A percentile compares a stretch with the other conserved stretches of the same genome.
These are phyloP conservation scores for Exophiala calicioides DNA, from an alignment of 2,329 filamentous ascomycete genomes.

Conservation along the genomic window DNA sequence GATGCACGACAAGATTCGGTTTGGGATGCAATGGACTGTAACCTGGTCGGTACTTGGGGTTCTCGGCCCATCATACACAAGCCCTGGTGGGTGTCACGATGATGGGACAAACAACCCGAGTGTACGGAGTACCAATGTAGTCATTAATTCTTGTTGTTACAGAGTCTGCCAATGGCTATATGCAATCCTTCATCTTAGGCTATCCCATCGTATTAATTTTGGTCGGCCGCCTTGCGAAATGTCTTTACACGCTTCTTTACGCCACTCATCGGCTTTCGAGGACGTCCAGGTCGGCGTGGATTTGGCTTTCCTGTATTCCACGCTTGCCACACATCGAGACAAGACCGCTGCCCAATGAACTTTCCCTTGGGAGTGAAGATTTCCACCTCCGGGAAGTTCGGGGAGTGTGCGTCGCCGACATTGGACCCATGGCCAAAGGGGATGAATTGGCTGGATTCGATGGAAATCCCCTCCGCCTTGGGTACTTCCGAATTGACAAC, in stretches of 20 bases:
- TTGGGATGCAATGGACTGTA: too few relatives aligned
- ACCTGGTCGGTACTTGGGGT: too few relatives aligned
- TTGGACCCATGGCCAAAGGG: conserved; percentile 19
- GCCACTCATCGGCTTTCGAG: conserved; percentile 25
- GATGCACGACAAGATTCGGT: too few relatives aligned
- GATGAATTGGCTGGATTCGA: conserved; percentile 20
- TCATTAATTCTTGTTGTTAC: too few relatives aligned
- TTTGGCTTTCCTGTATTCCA: conserved; percentile 22
- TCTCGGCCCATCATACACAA: too few relatives aligned
- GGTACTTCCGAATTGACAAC: conserved; percentile 7
- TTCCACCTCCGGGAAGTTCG: conserved; percentile 70
- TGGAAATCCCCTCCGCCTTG: conserved; percentile 11
- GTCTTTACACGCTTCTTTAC: conserved; percentile 22
- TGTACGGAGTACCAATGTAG: too few relatives aligned
- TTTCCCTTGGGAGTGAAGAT: conserved; percentile 84
- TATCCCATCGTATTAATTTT: background rate
- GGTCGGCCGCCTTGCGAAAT: background rate
- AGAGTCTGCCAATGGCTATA: too few relatives aligned
- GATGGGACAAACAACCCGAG: too few relatives aligned
- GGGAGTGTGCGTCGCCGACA: conserved; percentile 34
- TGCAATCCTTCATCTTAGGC: background rate
- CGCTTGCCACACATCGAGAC: conserved; percentile 21
- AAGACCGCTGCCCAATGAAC: conserved; percentile 59
- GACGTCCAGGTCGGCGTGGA: conserved; percentile 15
- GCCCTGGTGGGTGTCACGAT: too few relatives aligned